Evolutionary conservation across 1,284 basidiomycete species (phyloP), one percentile per base, ranked within the genome.

Genomic region (Tilletiopsis washingtonensis): DNA sequence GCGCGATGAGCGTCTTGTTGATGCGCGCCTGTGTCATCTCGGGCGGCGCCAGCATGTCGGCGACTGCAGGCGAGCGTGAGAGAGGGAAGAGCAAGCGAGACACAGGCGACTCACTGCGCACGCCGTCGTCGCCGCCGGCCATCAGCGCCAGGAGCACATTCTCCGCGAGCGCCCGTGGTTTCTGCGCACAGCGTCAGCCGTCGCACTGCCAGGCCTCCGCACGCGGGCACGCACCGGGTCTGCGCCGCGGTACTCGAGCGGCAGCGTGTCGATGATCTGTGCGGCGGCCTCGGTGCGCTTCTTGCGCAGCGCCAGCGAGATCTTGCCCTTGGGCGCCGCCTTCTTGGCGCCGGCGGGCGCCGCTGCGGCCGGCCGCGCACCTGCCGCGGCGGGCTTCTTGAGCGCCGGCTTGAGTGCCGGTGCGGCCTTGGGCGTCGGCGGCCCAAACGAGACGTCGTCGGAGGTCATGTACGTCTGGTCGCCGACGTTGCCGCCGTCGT

Each of bases 1-100:
- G 77, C 1, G 89, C 88, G 50, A 94, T 90, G 26, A 96, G 78
- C 60, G 88, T 90, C 74, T 91, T 93, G 75, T 94, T 93, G 39
- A 89, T 89, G 32, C 85, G 81, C 5, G 88, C 85, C 75, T 91
- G 88, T 42, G 83, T 84, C 41, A 91, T 78, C 52, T 90, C 87
- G 0, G 88, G 88, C 1, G 83, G 82, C 43, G 79, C 81, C 56
- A 90, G 81, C 45, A 94, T 79, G 44, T 89, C 86, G 36, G 80
- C 75, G 36, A 91, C 90, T 93, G 59, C 29, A 39, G 43, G 47
- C 40, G 3, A 20, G 5, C 19, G 43, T 38, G 26, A 12, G 20
- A 26, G 29, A 37, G 27, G 34, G 4, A n/a, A 7, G 26, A 40
- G 34, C n/a, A n/a, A 38, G 34, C 23, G 7, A 17, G 14, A 46